Evolutionary conservation across 345 rosid species (phyloP).

Genomic region (Populus deltoides): DNA sequence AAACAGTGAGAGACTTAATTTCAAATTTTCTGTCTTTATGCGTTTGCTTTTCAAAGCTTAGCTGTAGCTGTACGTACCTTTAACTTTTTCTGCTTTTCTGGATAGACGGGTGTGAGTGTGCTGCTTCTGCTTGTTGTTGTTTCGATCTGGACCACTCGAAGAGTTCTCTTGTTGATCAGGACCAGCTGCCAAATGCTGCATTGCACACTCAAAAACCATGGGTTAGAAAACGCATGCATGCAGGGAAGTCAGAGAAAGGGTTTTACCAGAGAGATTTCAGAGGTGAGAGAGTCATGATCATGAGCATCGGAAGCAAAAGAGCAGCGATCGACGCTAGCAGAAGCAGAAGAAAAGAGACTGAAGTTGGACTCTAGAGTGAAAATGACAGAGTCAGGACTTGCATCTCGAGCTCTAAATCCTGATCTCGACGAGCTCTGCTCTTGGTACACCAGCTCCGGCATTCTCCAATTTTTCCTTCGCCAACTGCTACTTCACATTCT

Average conservation of each 20-base stretch:
- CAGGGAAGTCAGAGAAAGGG: background rate
- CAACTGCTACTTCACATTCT: slow-evolving; percentile 12
- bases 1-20: slow-evolving; percentile 9
- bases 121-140: slow-evolving; percentile 45
- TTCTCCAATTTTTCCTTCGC: background rate
- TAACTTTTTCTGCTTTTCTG: slow-evolving; percentile 54
- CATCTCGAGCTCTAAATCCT: slow-evolving; percentile 50
- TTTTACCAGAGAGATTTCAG: slow-evolving; percentile 63
- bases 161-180: slow-evolving; percentile 47
- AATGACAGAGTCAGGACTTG: slow-evolving; percentile 82
- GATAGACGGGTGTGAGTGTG: slow-evolving; percentile 30
- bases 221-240: slow-evolving; percentile 6
- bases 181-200: slow-evolving; percentile 59
- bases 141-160: slow-evolving; percentile 60
- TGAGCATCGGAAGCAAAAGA: slow-evolving; percentile 77
- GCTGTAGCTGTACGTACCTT: slow-evolving; percentile 43
- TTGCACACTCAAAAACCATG: background rate
- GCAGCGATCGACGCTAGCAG: slow-evolving; percentile 89
- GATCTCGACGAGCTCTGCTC: slow-evolving; percentile 34
- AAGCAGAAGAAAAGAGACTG: slow-evolving; percentile 84
- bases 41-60: background rate
- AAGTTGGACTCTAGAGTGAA: slow-evolving; percentile 78
- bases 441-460: slow-evolving; percentile 46
- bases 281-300: slow-evolving; percentile 66
- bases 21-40: slow-evolving; percentile 11